phyloP scores from a whole-genome alignment of 352 stramenopile genomes.

The Peronospora tabacina region DNA sequence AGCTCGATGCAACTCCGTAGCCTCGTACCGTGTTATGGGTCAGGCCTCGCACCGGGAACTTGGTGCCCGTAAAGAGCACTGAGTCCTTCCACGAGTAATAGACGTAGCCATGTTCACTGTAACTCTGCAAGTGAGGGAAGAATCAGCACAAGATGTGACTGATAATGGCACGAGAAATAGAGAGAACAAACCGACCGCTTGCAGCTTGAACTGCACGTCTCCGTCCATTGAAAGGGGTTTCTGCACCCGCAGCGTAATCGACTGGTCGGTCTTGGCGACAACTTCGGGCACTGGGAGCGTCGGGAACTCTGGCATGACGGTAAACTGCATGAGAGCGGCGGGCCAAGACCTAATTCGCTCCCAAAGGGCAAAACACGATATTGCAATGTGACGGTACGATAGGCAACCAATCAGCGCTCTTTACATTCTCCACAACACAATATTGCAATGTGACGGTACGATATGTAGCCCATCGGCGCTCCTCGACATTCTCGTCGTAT shows the following conservation, averaged over 20 bases:
- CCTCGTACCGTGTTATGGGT: slow-evolving; percentile 52
- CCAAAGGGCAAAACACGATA: too few relatives aligned
- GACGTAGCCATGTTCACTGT: slow-evolving; percentile 81
- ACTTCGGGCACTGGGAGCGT: slow-evolving; percentile 48
- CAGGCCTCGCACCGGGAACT: slow-evolving; percentile 67
- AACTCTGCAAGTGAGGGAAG: slow-evolving; percentile 29
- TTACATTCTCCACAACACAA: too few relatives aligned
- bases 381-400: too few relatives aligned
- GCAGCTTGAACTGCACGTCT: slow-evolving; percentile 49
- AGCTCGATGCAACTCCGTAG: not conserved
- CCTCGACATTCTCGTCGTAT: slow-evolving; percentile 2
- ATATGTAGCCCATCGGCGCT: slow-evolving; percentile 1
- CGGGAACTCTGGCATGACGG: slow-evolving; percentile 53
- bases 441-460: not conserved
- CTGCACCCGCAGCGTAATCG: slow-evolving; percentile 53
- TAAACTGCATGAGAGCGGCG: slow-evolving; percentile 29
- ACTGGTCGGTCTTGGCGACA: slow-evolving; percentile 71
- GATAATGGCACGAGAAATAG: not conserved
- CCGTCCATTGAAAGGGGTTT: slow-evolving; percentile 22
- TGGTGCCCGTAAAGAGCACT: slow-evolving; percentile 41
- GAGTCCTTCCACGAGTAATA: slow-evolving; percentile 85
- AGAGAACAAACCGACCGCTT: slow-evolving; percentile 26
- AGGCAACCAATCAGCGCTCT: too few relatives aligned
- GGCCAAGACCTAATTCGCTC: too few relatives aligned
- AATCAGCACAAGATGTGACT: not conserved